phyloP scores from a whole-genome alignment of 306 rosid genomes.

The Astragalus glycyphyllos region DNA sequence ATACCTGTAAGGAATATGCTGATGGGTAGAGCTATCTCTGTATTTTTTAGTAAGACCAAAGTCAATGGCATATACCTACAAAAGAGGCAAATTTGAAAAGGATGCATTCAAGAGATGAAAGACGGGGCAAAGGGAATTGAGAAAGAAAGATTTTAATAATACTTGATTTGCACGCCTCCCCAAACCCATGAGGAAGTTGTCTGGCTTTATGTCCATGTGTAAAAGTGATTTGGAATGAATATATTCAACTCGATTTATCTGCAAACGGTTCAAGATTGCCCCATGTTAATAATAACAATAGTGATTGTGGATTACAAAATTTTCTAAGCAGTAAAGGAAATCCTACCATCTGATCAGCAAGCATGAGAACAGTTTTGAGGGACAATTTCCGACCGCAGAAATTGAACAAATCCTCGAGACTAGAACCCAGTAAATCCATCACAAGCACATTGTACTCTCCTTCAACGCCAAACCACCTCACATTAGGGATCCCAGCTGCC shows the following conservation, averaged over 20 bases:
- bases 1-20: slow-evolving; percentile 93
- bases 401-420: slow-evolving; percentile 96
- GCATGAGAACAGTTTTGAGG: slow-evolving; percentile 96
- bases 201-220: slow-evolving; percentile 96
- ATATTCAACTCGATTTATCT: slow-evolving; percentile 95
- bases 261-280: slow-evolving; percentile 35
- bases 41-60: slow-evolving; percentile 97
- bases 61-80: slow-evolving; percentile 88
- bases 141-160: slow-evolving; percentile 32
- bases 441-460: slow-evolving; percentile 97
- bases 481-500: slow-evolving; percentile 88
- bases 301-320: slow-evolving; percentile 31
- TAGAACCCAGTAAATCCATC: slow-evolving; percentile 94
- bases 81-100: slow-evolving; percentile 24
- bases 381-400: slow-evolving; percentile 95
- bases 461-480: slow-evolving; percentile 93
- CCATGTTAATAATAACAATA: slow-evolving; percentile 9
- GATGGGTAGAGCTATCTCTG: slow-evolving; percentile 86
- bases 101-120: slow-evolving; percentile 33
- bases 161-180: slow-evolving; percentile 99
- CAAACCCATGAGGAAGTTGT: slow-evolving; percentile 96
- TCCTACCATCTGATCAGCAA: slow-evolving; percentile 97
- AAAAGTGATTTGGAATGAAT: slow-evolving; percentile 89
- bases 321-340: slow-evolving; percentile 33
- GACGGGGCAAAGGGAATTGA: neutral